Evolutionary conservation across 345 rosid genomes (phyloP).

Genomic region (Lumnitzera racemosa): DNA sequence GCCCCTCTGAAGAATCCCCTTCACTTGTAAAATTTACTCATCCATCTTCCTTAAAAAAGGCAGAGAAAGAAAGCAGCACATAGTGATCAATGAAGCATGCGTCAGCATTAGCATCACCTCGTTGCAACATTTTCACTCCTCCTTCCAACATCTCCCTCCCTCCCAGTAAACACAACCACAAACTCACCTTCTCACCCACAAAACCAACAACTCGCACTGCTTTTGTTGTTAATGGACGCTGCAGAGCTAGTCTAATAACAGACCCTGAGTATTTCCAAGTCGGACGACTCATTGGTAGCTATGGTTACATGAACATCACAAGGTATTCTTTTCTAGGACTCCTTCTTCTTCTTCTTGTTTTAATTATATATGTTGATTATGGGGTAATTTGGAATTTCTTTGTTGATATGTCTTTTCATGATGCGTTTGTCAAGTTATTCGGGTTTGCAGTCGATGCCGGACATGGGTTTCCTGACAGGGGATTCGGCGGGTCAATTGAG

Average conservation of each 20-base stretch:
- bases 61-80: too few species aligned
- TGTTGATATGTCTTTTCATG: not conserved
- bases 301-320: conserved; percentile 86
- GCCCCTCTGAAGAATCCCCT: too few species aligned
- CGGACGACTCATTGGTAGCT: conserved; percentile 82
- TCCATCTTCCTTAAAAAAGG: too few species aligned
- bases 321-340: conserved; percentile 36
- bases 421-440: conserved; percentile 40
- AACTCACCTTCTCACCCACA: too few species aligned
- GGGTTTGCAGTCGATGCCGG: conserved; percentile 44
- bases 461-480: conserved; percentile 11
- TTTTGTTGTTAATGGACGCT: conserved; percentile 6
- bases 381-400: not conserved
- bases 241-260: conserved; percentile 56
- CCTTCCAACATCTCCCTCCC: too few species aligned
- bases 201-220: too few species aligned
- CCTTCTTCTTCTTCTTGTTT: not conserved
- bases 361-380: not conserved
- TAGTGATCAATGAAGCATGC: too few species aligned
- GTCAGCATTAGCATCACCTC: too few species aligned
- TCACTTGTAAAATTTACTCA: too few species aligned
- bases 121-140: too few species aligned
- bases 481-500: conserved; percentile 38
- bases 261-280: conserved; percentile 80
- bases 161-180: too few species aligned